Evolutionary conservation across 768 basidiomycete genomes (phyloP), one percentile per base, ranked within the genome.

Genomic region (Galerina sulciceps): DNA sequence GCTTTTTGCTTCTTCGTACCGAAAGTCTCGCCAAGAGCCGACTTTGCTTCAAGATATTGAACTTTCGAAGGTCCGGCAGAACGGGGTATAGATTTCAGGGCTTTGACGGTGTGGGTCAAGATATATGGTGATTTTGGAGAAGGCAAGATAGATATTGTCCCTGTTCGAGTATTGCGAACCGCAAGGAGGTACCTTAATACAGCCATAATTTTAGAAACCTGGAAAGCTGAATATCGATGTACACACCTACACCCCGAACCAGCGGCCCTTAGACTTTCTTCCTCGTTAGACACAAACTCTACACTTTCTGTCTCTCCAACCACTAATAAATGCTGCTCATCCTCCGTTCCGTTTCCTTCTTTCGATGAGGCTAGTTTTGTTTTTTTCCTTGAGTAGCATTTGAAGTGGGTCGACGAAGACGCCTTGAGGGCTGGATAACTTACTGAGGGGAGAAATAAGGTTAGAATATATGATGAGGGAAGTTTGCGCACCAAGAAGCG

Each of bases 1-100:
- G 86, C 85, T 72, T 93, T 90, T 44, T 94, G 93, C 71, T 97
- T 99, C 76, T 94, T 93, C 22, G 95, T 96, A 18, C 96, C 96
- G 63, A 99, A 99, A 1, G 91, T 85, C 71, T 94, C 89, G 34
- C 96, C 95, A 1, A 99, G 84, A n/a, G 85, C 80, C 54, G 84
- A 91, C 41, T 88, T 82, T 14, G 88, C 89, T 50, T 87, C 81
- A 40, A 82, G 75, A 57, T 83, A 86, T 58, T 87, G 82, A 46
- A 79, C 64, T 48, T 84, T 75, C 9, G 78, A 72, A 14, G 85
- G 81, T 8, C 81, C 81, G 11, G 79, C 74, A 4, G 82, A 73
- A 13, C 84, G 76, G 15, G 79, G 71, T 38, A 86, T 76, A 35
- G 82, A 81, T 73, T 95, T 94, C 45, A 96, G 79, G 8, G 90